These are phyloP conservation scores for Carex littledalei DNA, from an alignment of 176 grass and related monocot species.

Conservation along the genomic window DNA sequence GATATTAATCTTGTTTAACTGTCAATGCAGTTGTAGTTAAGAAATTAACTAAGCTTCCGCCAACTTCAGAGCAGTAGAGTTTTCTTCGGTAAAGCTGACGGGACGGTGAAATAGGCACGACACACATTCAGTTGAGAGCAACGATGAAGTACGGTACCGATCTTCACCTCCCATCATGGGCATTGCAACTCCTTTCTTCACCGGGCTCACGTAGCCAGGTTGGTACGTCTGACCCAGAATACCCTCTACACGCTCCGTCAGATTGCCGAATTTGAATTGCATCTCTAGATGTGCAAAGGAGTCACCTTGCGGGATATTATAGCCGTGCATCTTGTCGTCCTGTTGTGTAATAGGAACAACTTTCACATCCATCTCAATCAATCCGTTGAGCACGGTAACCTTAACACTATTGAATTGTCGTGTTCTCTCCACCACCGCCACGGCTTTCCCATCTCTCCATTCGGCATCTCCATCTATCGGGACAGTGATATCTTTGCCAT, in stretches of 20 bases:
- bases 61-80: not conserved
- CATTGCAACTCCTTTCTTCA: conserved; percentile 34
- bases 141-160: conserved; percentile 23
- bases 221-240: conserved; percentile 34
- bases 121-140: conserved; percentile 22
- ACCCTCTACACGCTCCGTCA: conserved; percentile 20
- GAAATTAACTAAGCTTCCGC: not conserved
- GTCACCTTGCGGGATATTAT: conserved; percentile 22
- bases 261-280: conserved; percentile 12
- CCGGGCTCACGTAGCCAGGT: conserved; percentile 14
- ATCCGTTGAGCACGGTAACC: not conserved
- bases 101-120: not conserved
- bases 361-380: conserved; percentile 24
- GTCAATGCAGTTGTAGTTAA: not conserved
- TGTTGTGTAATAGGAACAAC: conserved; percentile 35
- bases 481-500: conserved; percentile 21
- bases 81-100: not conserved
- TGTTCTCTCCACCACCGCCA: conserved; percentile 21
- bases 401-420: conserved; percentile 20
- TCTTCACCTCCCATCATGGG: conserved; percentile 39
- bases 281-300: conserved; percentile 29
- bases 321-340: conserved; percentile 35
- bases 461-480: conserved; percentile 29
- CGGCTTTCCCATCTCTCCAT: not conserved
- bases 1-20: not conserved